phyloP scores from a whole-genome alignment of 495 filamentous ascomycete genomes.

The Aspergillus haitiensis region DNA sequence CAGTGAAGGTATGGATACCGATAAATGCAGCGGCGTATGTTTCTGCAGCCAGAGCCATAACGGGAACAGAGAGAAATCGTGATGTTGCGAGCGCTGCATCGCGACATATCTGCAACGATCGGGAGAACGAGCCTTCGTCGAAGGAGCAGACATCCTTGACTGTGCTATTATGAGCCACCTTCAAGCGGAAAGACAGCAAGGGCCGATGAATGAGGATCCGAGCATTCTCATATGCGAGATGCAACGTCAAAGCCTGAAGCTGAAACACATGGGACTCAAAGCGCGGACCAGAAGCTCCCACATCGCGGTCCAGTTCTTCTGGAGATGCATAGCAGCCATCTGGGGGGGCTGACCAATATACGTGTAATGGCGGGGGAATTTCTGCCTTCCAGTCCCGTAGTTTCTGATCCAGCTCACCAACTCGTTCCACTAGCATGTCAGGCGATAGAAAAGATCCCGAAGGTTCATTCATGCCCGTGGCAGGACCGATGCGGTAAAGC shows the following conservation, averaged over 20 bases:
- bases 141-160: not conserved
- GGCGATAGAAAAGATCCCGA: slow-evolving; percentile 4
- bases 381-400: slow-evolving; percentile 26
- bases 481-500: slow-evolving; percentile 27
- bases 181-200: slow-evolving; percentile 25
- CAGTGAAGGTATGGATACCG: slow-evolving; percentile 35
- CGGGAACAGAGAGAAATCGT: slow-evolving; percentile 11
- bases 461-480: not conserved
- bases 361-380: slow-evolving; percentile 19
- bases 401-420: slow-evolving; percentile 9
- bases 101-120: slow-evolving; percentile 25
- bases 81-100: slow-evolving; percentile 32
- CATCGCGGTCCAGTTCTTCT: slow-evolving; percentile 31
- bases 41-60: slow-evolving; percentile 26
- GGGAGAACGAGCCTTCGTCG: slow-evolving; percentile 9
- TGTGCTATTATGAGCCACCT: not conserved
- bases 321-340: slow-evolving; percentile 15
- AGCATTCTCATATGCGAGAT: slow-evolving; percentile 31
- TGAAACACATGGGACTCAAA: slow-evolving; percentile 35
- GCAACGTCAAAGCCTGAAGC: slow-evolving; percentile 31
- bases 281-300: slow-evolving; percentile 28
- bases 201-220: slow-evolving; percentile 31
- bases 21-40: slow-evolving; percentile 36
- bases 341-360: not conserved
- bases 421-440: slow-evolving; percentile 12